Conservation (phyloP, 1,284 basidiomycete species). For the Filobasidium uniguttulatum region DNA sequence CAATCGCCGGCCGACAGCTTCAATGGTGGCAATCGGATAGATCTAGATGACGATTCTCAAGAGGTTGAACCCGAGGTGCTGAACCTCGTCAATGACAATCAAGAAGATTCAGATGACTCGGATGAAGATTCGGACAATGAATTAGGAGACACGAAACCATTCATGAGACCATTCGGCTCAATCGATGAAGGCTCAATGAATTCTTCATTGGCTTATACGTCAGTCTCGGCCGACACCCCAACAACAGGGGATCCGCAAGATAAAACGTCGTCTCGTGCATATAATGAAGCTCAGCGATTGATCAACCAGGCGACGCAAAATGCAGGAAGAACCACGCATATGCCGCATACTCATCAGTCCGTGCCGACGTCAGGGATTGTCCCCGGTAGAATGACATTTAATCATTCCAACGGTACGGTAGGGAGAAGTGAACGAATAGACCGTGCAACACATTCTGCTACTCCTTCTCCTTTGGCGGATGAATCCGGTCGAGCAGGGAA, state of each 20-base stretch:
- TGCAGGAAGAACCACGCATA: too few species aligned
- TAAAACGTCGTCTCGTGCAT: neutral
- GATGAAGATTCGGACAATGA: neutral
- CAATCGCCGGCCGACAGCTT: neutral
- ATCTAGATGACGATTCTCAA: neutral
- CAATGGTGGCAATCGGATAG: neutral
- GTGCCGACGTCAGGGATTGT: too few species aligned
- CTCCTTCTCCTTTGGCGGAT: neutral
- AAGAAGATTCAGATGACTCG: neutral
- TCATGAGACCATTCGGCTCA: neutral
- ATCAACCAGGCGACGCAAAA: neutral
- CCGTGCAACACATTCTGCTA: too few species aligned
- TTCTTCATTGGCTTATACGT: too few species aligned
- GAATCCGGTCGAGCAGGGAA: neutral
- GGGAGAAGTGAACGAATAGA: too few species aligned
- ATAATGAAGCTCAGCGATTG: neutral
- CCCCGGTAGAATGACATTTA: too few species aligned
- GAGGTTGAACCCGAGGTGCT: neutral
- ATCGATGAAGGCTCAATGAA: too few species aligned
- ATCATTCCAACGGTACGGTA: too few species aligned
- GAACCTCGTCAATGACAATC: conserved; percentile 1
- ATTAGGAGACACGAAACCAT: neutral
- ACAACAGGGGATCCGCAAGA: too few species aligned
- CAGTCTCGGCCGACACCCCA: too few species aligned
- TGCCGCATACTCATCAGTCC: too few species aligned